A percentile compares a stretch with the other conserved stretches of the same genome.
These are phyloP conservation scores for Dothideomycetes sp. DNA, from an alignment of 2,329 filamentous ascomycete species.

Conservation along the genomic window DNA sequence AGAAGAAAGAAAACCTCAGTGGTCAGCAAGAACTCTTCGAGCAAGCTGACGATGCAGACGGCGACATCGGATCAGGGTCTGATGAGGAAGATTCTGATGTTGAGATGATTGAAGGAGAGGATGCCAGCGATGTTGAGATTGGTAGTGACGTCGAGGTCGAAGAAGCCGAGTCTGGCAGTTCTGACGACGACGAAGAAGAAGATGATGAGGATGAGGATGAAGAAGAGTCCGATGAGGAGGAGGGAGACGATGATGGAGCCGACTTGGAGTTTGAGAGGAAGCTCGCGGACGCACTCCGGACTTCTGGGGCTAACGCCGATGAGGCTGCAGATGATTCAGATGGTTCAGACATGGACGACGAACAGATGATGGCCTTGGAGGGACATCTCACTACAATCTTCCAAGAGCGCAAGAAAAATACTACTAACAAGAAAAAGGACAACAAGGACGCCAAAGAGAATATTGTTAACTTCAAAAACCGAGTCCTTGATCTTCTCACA, in stretches of 20 bases:
- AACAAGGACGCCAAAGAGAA: constrained; percentile 80
- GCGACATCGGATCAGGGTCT: constrained; percentile 32
- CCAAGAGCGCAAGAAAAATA: constrained; percentile 59
- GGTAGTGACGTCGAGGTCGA: constrained; percentile 21
- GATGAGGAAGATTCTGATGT: constrained; percentile 30
- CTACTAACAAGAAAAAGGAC: constrained; percentile 65
- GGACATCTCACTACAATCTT: constrained; percentile 77
- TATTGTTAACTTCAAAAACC: constrained; percentile 90
- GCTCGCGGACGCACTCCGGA: constrained; percentile 69
- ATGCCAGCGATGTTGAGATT: constrained; percentile 20
- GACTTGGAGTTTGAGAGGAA: constrained; percentile 63
- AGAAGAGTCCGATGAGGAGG: constrained; percentile 27
- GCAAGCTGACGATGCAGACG: constrained; percentile 40
- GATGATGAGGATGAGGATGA: constrained; percentile 22
- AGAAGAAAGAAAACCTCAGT: constrained; percentile 68
- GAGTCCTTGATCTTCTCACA: constrained; percentile 77
- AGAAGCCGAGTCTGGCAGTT: constrained; percentile 20
- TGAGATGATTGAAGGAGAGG: constrained; percentile 26
- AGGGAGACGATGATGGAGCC: constrained; percentile 36
- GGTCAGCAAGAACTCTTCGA: constrained; percentile 84
- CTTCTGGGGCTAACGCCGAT: constrained; percentile 43
- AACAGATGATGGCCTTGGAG: constrained; percentile 88
- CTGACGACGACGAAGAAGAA: constrained; percentile 14
- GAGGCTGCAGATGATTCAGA: constrained; percentile 54
- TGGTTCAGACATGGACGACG: constrained; percentile 81